Conservation (phyloP, 2,329 filamentous ascomycete genomes). For the Bisporella sp. region DNA sequence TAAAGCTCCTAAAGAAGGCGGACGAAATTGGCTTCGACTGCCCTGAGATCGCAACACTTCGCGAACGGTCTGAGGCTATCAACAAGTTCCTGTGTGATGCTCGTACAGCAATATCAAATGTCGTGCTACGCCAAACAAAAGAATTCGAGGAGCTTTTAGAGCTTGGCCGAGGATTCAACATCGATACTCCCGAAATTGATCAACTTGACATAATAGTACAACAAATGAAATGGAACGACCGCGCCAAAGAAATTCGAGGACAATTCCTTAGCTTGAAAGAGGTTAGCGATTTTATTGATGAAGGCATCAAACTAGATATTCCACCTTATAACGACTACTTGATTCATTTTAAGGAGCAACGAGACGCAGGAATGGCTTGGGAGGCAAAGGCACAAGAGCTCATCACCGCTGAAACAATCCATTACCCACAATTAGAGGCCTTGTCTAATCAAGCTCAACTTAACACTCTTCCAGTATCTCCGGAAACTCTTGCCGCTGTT, state of each 20-base stretch:
- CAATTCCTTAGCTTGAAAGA: constrained; percentile 68
- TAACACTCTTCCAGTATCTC: constrained; percentile 69
- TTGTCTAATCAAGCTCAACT: constrained; percentile 72
- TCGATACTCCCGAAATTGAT: constrained; percentile 86
- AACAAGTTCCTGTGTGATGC: constrained; percentile 77
- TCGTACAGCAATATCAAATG: constrained; percentile 60
- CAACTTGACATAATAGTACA: constrained; percentile 72
- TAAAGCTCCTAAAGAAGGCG: constrained; percentile 74
- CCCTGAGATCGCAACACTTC: constrained; percentile 78
- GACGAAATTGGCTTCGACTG: constrained; percentile 89
- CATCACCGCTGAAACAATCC: constrained; percentile 83
- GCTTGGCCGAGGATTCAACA: constrained; percentile 79
- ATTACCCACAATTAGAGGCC: constrained; percentile 91
- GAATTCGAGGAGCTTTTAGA: constrained; percentile 91
- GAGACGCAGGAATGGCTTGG: constrained; percentile 75
- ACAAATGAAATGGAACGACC: constrained; percentile 82
- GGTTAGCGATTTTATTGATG: constrained; percentile 70
- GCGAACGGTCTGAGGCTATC: constrained; percentile 80
- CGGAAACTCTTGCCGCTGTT: constrained; percentile 72
- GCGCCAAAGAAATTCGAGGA: constrained; percentile 58
- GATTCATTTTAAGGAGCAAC: constrained; percentile 67
- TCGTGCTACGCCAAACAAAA: constrained; percentile 54
- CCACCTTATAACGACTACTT: constrained; percentile 76
- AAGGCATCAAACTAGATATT: constrained; percentile 71
- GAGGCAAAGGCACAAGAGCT: constrained; percentile 89